A percentile compares a stretch with the other conserved stretches of the same genome.
phyloP scores from a whole-genome alignment of 169 alveolate species.

The Cryptosporidium ubiquitum region DNA sequence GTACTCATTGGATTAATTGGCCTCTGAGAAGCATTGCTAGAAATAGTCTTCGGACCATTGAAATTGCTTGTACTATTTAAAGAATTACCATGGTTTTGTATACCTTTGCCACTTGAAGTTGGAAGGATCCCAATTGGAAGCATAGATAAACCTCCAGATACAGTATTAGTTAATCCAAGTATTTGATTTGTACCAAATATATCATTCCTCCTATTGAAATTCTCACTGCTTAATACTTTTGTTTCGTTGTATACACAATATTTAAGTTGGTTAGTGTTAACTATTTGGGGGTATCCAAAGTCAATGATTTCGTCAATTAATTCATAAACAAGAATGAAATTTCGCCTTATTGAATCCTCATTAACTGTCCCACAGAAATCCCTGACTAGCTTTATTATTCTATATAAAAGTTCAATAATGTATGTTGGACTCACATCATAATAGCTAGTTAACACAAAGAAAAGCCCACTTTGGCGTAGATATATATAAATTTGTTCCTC shows the following conservation, averaged over 20 bases:
- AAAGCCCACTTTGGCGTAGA: constrained; percentile 82
- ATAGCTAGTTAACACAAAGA: constrained; percentile 91
- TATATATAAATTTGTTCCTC: constrained; percentile 90
- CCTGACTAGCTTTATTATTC: constrained; percentile 86
- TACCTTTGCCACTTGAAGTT: constrained; percentile 3
- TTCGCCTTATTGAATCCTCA: constrained; percentile 96
- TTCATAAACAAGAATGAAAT: constrained; percentile 96
- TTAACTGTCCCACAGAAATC: constrained; percentile 97
- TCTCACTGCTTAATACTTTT: constrained; percentile 40
- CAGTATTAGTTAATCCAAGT: constrained; percentile 46
- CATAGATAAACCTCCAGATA: constrained; percentile 54
- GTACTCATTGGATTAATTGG: constrained; percentile 78
- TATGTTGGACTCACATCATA: constrained; percentile 93
- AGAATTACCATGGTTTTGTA: neutral
- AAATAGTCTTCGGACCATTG: constrained; percentile 78
- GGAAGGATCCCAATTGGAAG: constrained; percentile 51
- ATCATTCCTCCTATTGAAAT: constrained; percentile 64
- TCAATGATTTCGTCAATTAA: constrained; percentile 95
- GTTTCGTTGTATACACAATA: constrained; percentile 80
- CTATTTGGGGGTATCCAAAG: constrained; percentile 95
- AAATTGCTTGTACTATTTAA: constrained; percentile 10
- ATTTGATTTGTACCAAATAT: constrained; percentile 2
- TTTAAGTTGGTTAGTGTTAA: constrained; percentile 92
- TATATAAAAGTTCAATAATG: constrained; percentile 87
- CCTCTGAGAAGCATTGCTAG: constrained; percentile 84